Evolutionary conservation across 2,329 filamentous ascomycete genomes (phyloP).

Genomic region (Aspergillaceae sp.): DNA sequence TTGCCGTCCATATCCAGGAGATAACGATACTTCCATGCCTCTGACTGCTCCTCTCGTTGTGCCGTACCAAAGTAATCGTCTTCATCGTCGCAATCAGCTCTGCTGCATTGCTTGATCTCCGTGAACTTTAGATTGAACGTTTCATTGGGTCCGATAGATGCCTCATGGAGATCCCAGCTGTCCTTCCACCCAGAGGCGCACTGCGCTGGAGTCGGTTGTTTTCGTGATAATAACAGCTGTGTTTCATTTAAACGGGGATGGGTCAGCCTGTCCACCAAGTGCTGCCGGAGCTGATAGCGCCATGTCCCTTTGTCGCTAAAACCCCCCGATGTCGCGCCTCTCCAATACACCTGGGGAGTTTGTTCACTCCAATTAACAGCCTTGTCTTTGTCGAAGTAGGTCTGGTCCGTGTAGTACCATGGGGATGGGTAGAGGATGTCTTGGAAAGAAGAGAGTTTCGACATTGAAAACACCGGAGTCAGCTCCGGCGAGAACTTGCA

Average conservation of each 20-base stretch:
- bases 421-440: slow-evolving; percentile 9
- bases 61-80: slow-evolving; percentile 63
- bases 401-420: slow-evolving; percentile 5
- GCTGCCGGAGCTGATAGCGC: slow-evolving; percentile 75
- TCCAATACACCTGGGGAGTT: slow-evolving; percentile 69
- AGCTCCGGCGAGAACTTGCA: slow-evolving; percentile 8
- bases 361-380: slow-evolving; percentile 28
- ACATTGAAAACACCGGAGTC: slow-evolving; percentile 7
- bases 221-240: slow-evolving; percentile 21
- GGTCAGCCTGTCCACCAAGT: slow-evolving; percentile 69
- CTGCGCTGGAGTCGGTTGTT: slow-evolving; percentile 50
- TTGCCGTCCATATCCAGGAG: slow-evolving; percentile 50
- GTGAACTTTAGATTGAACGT: too few species aligned
- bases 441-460: slow-evolving; percentile 8
- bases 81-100: too few species aligned
- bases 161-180: background rate
- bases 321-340: slow-evolving; percentile 82
- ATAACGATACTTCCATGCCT: slow-evolving; percentile 59
- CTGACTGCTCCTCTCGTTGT: slow-evolving; percentile 58
- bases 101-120: too few species aligned
- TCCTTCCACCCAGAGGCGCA: background rate
- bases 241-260: slow-evolving; percentile 36
- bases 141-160: too few species aligned
- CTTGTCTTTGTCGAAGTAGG: slow-evolving; percentile 1
- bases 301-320: slow-evolving; percentile 76